Base-by-base conservation (phyloP, 495 filamentous ascomycete genomes). In the Choiromyces venosus region DNA sequence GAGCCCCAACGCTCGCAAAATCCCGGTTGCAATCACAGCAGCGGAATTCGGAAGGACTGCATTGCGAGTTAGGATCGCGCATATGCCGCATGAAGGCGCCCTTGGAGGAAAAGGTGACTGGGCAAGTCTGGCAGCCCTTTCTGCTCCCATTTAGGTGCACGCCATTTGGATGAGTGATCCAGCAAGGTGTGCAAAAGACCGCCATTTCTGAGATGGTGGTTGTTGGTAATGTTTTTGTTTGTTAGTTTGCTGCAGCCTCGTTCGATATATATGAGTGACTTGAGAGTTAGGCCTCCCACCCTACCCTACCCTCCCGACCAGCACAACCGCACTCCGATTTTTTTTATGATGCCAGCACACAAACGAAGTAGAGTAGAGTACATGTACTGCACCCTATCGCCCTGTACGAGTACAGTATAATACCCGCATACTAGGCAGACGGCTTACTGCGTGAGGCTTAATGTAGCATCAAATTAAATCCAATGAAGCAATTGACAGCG, bases 11-110 rank as follows among this genome's bases (percentile, higher is more conserved):
- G 35, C 6, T 76, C 44, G 33, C 0, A 38, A 77, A 77, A 67
- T 72, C 56, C 8, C 38, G n/a, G 44, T 69, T 39, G 40, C 74
- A 77, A 39, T 77, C 75, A 69, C 69, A 73, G 39, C 75, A 77
- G n/a, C 42, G 74, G 46, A 64, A 67, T 21, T 70, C 68, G 4
- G 66, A 3, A 61, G 52, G 25, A 5, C 52, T 16, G 52, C 52
- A 61, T 29, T 16, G 10, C 12, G 52, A 61, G 29, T 1, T 0
- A 14, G 25, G n/a, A 29, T 61, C 25, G 25, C 6, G 1, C 52
- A 0, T 33, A 61, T 61, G 52, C 52, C 52, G 25, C 4, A 1
- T 33, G 12, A 61, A 61, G 52, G 52, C 52, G 1, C 10, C 0
- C 52, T 7, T 33, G 4, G 3, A 16, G 10, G 29, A 61, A 7